Conservation (phyloP, 768 basidiomycete genomes). For the Podaxis carcinomalis region DNA sequence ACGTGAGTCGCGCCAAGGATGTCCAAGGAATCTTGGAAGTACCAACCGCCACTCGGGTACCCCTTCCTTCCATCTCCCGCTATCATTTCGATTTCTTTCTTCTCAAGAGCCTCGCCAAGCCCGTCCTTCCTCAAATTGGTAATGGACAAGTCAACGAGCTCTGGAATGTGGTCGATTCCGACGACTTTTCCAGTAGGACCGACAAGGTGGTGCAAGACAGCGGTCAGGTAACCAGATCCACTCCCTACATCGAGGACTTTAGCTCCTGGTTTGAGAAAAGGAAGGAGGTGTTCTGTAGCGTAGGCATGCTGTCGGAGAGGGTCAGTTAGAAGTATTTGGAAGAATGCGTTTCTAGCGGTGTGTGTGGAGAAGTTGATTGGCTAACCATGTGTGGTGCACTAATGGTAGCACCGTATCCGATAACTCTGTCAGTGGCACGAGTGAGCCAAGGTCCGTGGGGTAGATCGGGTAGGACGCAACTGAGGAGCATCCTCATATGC, state of each 20-base stretch:
- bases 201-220: constrained; percentile 76
- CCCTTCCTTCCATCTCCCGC: constrained; percentile 82
- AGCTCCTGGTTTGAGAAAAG: constrained; percentile 64
- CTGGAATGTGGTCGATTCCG: constrained; percentile 88
- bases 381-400: constrained; percentile 95
- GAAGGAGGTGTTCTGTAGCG: constrained; percentile 73
- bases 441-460: not conserved
- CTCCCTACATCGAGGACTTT: constrained; percentile 87
- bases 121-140: constrained; percentile 68
- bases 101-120: constrained; percentile 47
- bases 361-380: constrained; percentile 1
- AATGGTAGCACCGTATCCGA: constrained; percentile 87
- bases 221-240: constrained; percentile 84
- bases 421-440: constrained; percentile 40
- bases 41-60: constrained; percentile 26
- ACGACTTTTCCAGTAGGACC: constrained; percentile 58
- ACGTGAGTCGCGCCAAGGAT: not conserved
- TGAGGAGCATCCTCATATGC: constrained; percentile 82
- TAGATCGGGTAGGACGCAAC: constrained; percentile 29
- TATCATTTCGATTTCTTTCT: constrained; percentile 56
- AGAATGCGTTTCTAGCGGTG: not conserved
- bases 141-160: constrained; percentile 68
- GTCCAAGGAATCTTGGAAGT: not conserved
- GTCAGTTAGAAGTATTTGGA: not conserved
- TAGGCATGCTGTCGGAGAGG: constrained; percentile 64